Evolutionary conservation across 2,329 filamentous ascomycete species (phyloP).

Genomic region (Aspergillus sp.): DNA sequence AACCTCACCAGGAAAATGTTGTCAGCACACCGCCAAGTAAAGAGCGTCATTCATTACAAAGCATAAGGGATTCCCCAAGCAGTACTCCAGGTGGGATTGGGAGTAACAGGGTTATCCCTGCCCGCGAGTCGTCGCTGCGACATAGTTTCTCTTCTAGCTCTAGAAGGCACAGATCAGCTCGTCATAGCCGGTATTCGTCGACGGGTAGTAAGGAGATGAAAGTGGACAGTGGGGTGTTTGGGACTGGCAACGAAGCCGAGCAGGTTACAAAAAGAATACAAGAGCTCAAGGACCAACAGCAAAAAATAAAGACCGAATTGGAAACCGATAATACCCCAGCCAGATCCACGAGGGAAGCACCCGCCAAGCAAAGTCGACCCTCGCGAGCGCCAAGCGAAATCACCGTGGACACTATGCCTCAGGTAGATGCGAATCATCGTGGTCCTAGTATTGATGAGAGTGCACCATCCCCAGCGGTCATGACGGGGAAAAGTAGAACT

Average conservation of each 20-base stretch:
- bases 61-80: conserved; percentile 17
- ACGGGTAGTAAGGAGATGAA: conserved; percentile 36
- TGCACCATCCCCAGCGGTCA: conserved; percentile 65
- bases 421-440: conserved; percentile 4
- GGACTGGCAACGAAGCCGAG: conserved; percentile 43
- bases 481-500: conserved; percentile 51
- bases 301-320: conserved; percentile 49
- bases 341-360: conserved; percentile 12
- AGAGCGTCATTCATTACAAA: conserved; percentile 33
- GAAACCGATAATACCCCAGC: conserved; percentile 33
- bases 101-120: conserved; percentile 56
- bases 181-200: conserved; percentile 36
- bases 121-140: conserved; percentile 63
- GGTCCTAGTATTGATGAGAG: conserved; percentile 47
- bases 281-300: conserved; percentile 54
- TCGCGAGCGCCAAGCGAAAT: conserved; percentile 12
- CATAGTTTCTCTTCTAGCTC: conserved; percentile 49
- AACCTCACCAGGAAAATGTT: conserved; percentile 11
- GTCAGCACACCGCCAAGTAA: conserved; percentile 18
- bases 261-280: conserved; percentile 55
- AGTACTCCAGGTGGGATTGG: conserved; percentile 33
- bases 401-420: not conserved
- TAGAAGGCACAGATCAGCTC: conserved; percentile 50
- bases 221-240: conserved; percentile 33
- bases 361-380: conserved; percentile 9